Percentiles rank a stretch among this genome's conserved stretches.
Conservation (phyloP, 192 early-diverging fungal genomes). For the Backusella psychrophila region DNA sequence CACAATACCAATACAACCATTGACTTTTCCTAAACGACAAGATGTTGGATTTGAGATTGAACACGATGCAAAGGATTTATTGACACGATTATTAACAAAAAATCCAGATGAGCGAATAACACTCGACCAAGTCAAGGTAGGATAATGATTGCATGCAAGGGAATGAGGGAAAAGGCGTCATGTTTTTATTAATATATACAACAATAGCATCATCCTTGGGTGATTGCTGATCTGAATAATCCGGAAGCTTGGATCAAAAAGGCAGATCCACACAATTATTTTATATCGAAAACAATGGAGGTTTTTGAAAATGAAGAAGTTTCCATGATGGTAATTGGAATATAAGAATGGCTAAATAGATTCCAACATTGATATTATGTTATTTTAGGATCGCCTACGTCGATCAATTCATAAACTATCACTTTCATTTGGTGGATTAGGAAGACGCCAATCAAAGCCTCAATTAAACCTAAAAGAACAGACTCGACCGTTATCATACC, state of each 20-base stretch:
- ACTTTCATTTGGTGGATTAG: constrained; percentile 15
- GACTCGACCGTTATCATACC: background rate
- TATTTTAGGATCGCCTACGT: constrained; percentile 16
- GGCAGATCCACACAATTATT: constrained; percentile 70
- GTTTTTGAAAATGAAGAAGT: constrained; percentile 57
- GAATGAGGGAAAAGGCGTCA: no score
- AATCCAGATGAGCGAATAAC: constrained; percentile 85
- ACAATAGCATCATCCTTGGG: constrained; percentile 76
- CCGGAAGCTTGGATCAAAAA: constrained; percentile 73
- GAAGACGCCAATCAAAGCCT: constrained; percentile 5
- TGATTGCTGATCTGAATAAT: constrained; percentile 64
- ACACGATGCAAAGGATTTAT: constrained; percentile 67
- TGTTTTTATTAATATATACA: no score
- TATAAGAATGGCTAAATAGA: background rate
- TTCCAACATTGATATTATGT: background rate
- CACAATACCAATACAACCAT: constrained; percentile 76
- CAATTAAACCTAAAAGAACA: background rate
- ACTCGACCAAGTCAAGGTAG: constrained; percentile 84
- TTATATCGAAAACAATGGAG: constrained; percentile 74
- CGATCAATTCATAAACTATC: constrained; percentile 26
- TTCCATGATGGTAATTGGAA: constrained; percentile 54
- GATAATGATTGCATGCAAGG: no score
- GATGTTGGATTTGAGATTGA: constrained; percentile 43
- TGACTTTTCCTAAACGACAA: constrained; percentile 45
- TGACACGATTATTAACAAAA: constrained; percentile 81